A percentile compares a stretch with the other conserved stretches of the same genome.
These are phyloP conservation scores for Meyerozyma smithsonii DNA, from an alignment of 1,139 yeast genomes.

Conservation along the genomic window DNA sequence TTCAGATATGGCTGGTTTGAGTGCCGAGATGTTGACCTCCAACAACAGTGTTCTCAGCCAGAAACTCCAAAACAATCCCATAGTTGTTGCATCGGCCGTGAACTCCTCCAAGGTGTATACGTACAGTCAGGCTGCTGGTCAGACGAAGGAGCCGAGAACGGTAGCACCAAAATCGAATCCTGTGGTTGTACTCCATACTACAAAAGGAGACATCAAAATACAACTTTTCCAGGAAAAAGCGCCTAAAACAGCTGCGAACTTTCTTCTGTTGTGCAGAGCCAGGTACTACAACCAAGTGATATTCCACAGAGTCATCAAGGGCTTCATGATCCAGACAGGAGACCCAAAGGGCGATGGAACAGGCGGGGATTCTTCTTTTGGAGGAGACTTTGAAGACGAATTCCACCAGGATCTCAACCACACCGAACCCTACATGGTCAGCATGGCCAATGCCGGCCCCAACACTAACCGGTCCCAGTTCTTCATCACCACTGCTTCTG, in stretches of 20 bases:
- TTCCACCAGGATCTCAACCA: slow-evolving; percentile 32
- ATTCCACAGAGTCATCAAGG: slow-evolving; percentile 45
- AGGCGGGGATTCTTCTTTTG: slow-evolving; percentile 46
- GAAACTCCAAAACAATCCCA: slow-evolving; percentile 26
- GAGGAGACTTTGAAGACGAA: slow-evolving; percentile 40
- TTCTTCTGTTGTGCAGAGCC: slow-evolving; percentile 28
- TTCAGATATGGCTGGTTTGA: slow-evolving; percentile 13
- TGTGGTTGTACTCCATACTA: slow-evolving; percentile 35
- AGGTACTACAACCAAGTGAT: slow-evolving; percentile 38
- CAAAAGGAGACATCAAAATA: slow-evolving; percentile 41
- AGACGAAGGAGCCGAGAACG: background rate
- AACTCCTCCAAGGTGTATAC: slow-evolving; percentile 1
- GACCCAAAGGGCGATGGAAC: slow-evolving; percentile 49
- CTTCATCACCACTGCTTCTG: slow-evolving; percentile 26
- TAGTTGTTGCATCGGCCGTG: slow-evolving; percentile 29
- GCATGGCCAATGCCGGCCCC: slow-evolving; percentile 40
- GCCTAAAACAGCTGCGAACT: slow-evolving; percentile 44
- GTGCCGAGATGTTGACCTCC: slow-evolving; percentile 32
- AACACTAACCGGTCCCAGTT: slow-evolving; percentile 29
- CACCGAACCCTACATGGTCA: slow-evolving; percentile 37
- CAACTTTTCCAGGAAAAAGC: slow-evolving; percentile 30
- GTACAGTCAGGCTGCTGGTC: slow-evolving; percentile 3
- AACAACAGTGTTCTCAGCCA: slow-evolving; percentile 31
- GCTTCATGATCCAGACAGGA: slow-evolving; percentile 52
- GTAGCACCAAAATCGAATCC: background rate